Conservation (phyloP, 2,329 filamentous ascomycete genomes). For the Trematosphaeria pertusa region DNA sequence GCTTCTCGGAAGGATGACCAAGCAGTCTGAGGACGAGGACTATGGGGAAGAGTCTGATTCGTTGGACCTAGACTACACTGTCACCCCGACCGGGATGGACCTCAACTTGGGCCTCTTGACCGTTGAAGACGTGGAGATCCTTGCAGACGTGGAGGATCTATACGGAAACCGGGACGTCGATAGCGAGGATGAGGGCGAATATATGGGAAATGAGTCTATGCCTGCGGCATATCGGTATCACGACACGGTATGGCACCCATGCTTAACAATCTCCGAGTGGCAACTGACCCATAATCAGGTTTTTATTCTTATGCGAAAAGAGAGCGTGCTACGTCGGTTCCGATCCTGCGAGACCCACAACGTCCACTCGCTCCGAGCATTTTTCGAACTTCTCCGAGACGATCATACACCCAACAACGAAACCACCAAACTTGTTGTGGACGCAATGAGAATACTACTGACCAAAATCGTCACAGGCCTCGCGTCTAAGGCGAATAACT, state of each 20-base stretch:
- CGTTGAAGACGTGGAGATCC: constrained; percentile 19
- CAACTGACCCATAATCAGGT: constrained; percentile 7
- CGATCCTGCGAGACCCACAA: neutral
- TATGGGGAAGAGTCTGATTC: constrained; percentile 10
- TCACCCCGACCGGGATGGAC: constrained; percentile 16
- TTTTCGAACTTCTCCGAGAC: constrained; percentile 4
- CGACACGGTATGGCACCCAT: constrained; percentile 26
- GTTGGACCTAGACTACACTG: constrained; percentile 13
- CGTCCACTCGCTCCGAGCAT: neutral
- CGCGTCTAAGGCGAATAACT: no score
- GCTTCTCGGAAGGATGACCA: constrained; percentile 23
- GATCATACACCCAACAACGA: neutral
- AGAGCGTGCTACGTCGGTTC: neutral
- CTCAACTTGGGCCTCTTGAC: constrained; percentile 13
- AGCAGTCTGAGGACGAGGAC: constrained; percentile 12
- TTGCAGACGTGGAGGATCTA: constrained; percentile 22
- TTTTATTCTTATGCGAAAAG: constrained; percentile 10
- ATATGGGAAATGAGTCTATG: constrained; percentile 35
- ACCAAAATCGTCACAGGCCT: no score
- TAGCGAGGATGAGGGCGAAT: constrained; percentile 33
- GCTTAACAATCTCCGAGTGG: neutral
- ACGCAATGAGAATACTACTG: no score
- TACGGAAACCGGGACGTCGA: constrained; percentile 32
- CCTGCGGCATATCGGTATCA: constrained; percentile 33
- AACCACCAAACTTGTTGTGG: neutral